Percentiles rank a stretch among this genome's conserved stretches.
Evolutionary conservation across 108 stramenopile species (phyloP).

Genomic region (Cyclostephanos invisitatus): DNA sequence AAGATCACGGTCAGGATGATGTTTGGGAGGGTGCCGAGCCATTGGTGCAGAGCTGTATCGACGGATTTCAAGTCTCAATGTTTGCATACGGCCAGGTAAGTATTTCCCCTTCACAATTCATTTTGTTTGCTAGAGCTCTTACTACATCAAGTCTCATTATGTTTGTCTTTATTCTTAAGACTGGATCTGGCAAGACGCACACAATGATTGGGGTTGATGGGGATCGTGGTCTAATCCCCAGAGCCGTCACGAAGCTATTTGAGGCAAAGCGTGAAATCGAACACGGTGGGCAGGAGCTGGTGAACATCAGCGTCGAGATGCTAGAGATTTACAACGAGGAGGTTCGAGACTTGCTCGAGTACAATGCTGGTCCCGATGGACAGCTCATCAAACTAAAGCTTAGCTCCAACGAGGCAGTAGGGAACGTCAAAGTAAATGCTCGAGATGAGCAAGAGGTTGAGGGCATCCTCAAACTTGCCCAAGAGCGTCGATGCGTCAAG

Average conservation of each 20-base stretch:
- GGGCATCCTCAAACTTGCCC: constrained; percentile 60
- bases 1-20: constrained; percentile 84
- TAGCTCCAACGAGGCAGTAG: constrained; percentile 67
- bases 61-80: constrained; percentile 96
- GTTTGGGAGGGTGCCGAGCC: constrained; percentile 95
- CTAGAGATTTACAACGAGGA: constrained; percentile 99
- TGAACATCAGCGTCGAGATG: constrained; percentile 82
- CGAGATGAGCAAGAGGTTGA: constrained; percentile 54
- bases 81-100: constrained; percentile 95
- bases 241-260: constrained; percentile 19
- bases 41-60: constrained; percentile 96
- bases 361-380: constrained; percentile 48
- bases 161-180: neutral
- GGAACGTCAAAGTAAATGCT: constrained; percentile 55
- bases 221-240: constrained; percentile 93
- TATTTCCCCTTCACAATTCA: neutral
- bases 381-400: constrained; percentile 59
- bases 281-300: constrained; percentile 43
- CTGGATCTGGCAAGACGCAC: constrained; percentile 77
- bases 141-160: neutral
- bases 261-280: constrained; percentile 51
- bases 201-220: constrained; percentile 95
- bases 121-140: too few species aligned
- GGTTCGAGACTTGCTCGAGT: constrained; percentile 84
- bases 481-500: constrained; percentile 75